Evolutionary conservation across 108 stramenopile genomes (phyloP), one percentile per base, ranked within the genome.

Genomic region (Thalassiosira profunda): DNA sequence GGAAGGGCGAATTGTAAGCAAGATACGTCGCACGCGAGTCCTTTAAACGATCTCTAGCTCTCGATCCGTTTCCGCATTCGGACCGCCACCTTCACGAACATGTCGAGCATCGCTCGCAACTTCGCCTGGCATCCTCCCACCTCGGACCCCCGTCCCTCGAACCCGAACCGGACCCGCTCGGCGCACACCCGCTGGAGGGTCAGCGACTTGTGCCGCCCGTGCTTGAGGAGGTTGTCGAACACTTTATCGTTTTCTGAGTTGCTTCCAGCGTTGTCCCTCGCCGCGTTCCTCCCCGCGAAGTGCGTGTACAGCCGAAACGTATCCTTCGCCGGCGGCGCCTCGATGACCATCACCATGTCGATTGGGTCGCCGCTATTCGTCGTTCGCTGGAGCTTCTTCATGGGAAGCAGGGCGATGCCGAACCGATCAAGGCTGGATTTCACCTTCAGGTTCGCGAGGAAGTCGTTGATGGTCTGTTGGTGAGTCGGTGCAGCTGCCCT

Each of bases 231-330:
- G 26, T 64, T 49, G 31, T 5, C 23, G 0, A 64, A 24, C 0
- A 64, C 48, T 12, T 30, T 35, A 49, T 51, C 41, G 18, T 26
- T 24, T 4, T 48, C 8, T 1, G 47, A 23, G 17, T n/a, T 1
- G 36, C 30, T 49, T n/a, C n/a, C n/a, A n/a, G n/a, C n/a, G n/a
- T n/a, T n/a, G n/a, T n/a, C n/a, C n/a, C n/a, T n/a, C n/a, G n/a
- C n/a, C 20, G 24, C 63, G 46, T 23, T 64, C 5, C 8, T 49
- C 1, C 25, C 28, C 9, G 37, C 45, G 26, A 64, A 35, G 30
- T 64, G 48, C 4, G 63, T 64, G 31, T 30, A 64, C 4, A 64
- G 28, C 14, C 31, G 25, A 37, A 64, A 64, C 18, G 63, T 64
- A 2, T 64, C 63, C n/a, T n/a, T n/a, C 10, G 17, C 23, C 2